Conservation (phyloP, 768 basidiomycete genomes). For the Phallus indusiatus region DNA sequence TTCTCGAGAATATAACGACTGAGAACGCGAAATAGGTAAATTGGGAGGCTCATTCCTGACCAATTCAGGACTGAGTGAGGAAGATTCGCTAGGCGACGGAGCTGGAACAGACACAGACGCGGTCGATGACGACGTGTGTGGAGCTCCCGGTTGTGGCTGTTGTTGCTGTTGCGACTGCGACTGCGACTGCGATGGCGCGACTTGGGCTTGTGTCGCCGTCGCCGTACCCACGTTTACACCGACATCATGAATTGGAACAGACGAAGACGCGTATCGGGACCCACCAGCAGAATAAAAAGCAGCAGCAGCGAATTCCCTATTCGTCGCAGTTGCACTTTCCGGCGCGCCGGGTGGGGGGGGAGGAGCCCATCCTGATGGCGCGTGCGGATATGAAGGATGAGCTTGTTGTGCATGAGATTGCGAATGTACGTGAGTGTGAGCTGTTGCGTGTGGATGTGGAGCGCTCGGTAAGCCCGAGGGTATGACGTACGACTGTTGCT, state of each 20-base stretch:
- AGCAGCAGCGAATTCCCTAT: background rate
- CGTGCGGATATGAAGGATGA: background rate
- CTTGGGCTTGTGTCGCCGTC: no score
- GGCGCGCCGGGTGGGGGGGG: background rate
- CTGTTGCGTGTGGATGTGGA: background rate
- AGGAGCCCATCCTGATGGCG: background rate
- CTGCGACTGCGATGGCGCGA: no score
- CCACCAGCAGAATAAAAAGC: no score
- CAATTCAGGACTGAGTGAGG: conserved; percentile 26
- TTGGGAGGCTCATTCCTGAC: background rate
- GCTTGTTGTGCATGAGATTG: background rate
- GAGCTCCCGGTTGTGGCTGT: background rate
- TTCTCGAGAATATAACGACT: background rate
- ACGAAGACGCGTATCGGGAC: background rate
- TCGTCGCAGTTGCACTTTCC: background rate
- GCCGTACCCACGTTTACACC: background rate
- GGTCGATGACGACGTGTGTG: conserved; percentile 41
- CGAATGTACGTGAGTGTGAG: no score
- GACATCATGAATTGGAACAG: background rate
- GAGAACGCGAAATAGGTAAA: background rate
- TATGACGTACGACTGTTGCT: background rate
- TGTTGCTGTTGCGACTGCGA: no score
- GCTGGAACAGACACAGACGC: conserved; percentile 52
- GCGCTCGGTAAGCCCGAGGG: conserved; percentile 4
- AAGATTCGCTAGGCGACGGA: conserved; percentile 12